Evolutionary conservation across 169 alveolate species (phyloP), one percentile per base, ranked within the genome.

Genomic region (Plasmodium malariae): DNA sequence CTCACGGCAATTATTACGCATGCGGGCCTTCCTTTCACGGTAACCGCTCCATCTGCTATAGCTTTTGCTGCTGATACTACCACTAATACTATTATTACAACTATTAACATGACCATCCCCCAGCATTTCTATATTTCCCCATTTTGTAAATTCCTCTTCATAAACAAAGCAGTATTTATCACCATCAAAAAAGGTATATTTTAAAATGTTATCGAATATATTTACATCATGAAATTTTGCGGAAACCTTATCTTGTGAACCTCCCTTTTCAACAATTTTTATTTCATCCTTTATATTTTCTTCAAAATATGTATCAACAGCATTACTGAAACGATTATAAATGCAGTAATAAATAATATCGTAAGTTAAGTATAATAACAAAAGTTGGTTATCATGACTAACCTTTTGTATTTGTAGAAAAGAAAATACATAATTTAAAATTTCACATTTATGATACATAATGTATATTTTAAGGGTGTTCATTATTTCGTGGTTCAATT

Each of bases 321-420:
- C 40, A 48, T 65, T 51, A 30, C 90, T 80, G 14, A 80, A 80
- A 11, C 28, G 54, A 45, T 80, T 54, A 51, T 59, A 54, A 19
- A 80, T 40, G 28, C 90, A 67, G 36, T 80, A 80, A 30, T 80
- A 71, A 43, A 80, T 62, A 67, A 80, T 26, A 60, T 80, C 90
- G 7, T 80, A 70, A 7, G 55, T 70, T 60, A 80, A 67, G 43
- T 43, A 80, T 11, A 80, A 48, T 5, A 80, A 43, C 19, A 67
- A 26, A 51, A 67, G 65, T 17, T 80, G 90, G 67, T 80, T 80
- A 36, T 80, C 90, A 59, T 80, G 90, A 45, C 90, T 80, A 0
- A 80, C 90, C 37, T 80, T 63, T 59, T 80, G 90, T 14, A 80
- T 80, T 80, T 80, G 90, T 51, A 80, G 55, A 67, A 80, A 80